Evolutionary conservation across 768 basidiomycete species (phyloP), one percentile per base, ranked within the genome.

Genomic region (Mycena venus): DNA sequence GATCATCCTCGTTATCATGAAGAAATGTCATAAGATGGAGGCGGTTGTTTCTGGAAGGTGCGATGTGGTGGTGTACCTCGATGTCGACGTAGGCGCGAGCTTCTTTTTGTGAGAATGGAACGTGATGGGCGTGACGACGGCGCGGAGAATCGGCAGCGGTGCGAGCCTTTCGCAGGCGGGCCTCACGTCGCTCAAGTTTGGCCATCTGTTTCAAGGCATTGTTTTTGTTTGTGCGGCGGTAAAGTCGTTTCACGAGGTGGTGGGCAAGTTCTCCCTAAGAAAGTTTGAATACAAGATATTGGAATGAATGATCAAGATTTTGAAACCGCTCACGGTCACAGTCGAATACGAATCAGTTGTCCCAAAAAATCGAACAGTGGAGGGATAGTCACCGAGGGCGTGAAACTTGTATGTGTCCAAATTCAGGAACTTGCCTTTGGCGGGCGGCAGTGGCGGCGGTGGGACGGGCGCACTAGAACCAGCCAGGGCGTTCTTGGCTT

Each of bases 211-310:
- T 70, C 0, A 70, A 34, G 19, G 59, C 68, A 32, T 68, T 53
- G 44, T n/a, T 78, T 65, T 84, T 84, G 75, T 82, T 84, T 0
- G 81, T 83, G 0, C 77, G 60, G 0, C 69, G 49, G 38, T 84
- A 86, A 40, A 81, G 79, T 0, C 56, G 61, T 68, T 87, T 86
- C 23, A 82, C 78, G 0, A 63, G 64, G 0, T 73, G 72, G 58
- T 87, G 86, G 58, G 86, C 80, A 0, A 80, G 78, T 61, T 87
- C 84, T 2, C 83, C 82, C 85, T 86, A 49, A 14, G 23, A 21
- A 17, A 19, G 32, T 29, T 4, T 38, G 9, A 49, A 62, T 31
- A 47, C 3, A 9, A 23, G 14, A 29, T 27, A 49, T 56, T 19
- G 19, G n/a, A n/a, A n/a, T n/a, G 34, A 36, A 21, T 8, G n/a